Base-by-base conservation (phyloP, 1,139 yeast species). In the Debaryomyces sp. region DNA sequence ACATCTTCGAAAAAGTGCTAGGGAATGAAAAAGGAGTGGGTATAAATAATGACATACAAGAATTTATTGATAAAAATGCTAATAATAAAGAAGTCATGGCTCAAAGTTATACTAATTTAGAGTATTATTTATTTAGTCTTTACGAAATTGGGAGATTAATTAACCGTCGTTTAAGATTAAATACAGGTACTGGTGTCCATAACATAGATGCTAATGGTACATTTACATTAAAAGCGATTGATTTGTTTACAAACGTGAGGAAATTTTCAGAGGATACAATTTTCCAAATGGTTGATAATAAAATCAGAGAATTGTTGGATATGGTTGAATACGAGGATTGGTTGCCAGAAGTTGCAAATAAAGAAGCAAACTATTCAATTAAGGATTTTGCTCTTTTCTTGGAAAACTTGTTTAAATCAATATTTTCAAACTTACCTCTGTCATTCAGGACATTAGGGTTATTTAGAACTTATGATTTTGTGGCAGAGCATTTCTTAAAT, bases 61-160 rank as follows among this genome's bases (percentile, higher is more conserved):
- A 78, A 15, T 87, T 89, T 58, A 77, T 91, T 35, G 77, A 64
- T 29, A 72, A 65, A 50, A 75, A 83, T 56, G 78, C 89, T 2
- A 82, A 86, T 26, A 87, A 91, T 51, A 88, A 96, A 63, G 99
- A 94, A 66, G 91, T 91, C 55, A 81, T 91, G 39, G 89, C 97
- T 0, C 98, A 94, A 68, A 89, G 90, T 56, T 77, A 89, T 56
- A 86, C 95, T 50, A 91, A 94, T 63, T 73, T 92, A 59, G 97
- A 94, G 60, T 90, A 89, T 66, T 92, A 92, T 64, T 78, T 87
- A 50, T 72, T 74, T 66, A 81, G 87, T 52, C 76, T 82, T 49
- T 73, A 78, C 52, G 86, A 84, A 61, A 71, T 84, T 48, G 85
- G 84, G 6, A 72, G 70, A 43, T 58, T 77, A 51, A 67, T 76